These are phyloP conservation scores for Debaryomyces castellii DNA, from an alignment of 805 yeast genomes.

Conservation along the genomic window DNA sequence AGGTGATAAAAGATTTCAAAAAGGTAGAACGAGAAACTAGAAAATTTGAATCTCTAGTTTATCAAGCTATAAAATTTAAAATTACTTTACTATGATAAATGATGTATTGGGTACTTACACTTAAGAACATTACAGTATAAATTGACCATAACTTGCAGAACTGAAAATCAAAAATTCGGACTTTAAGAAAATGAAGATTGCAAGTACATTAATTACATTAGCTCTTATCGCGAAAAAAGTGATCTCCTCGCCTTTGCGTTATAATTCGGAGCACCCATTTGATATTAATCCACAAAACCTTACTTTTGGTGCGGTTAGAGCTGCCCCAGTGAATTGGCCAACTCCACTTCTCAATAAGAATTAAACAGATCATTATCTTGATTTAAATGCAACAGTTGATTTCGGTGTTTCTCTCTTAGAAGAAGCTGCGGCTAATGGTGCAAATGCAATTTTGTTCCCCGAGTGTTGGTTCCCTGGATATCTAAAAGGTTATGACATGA, in stretches of 20 bases:
- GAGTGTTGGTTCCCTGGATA: not conserved
- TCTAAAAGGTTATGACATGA: not conserved
- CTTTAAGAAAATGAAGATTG: not conserved
- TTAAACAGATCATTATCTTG: not conserved
- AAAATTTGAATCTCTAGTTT: too few species aligned
- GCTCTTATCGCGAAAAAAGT: not conserved
- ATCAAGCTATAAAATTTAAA: too few species aligned
- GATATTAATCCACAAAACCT: not conserved
- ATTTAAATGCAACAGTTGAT: slow-evolving; percentile 1
- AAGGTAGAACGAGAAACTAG: too few species aligned
- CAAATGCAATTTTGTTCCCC: slow-evolving; percentile 1
- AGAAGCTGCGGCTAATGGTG: slow-evolving; percentile 1
- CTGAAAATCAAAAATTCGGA: too few species aligned
- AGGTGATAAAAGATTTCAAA: too few species aligned
- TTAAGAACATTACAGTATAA: too few species aligned
- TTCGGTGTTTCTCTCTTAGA: not conserved
- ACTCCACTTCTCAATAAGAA: too few species aligned
- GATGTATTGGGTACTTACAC: too few species aligned
- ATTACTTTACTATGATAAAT: too few species aligned
- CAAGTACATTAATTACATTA: not conserved
- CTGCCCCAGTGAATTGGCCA: not conserved
- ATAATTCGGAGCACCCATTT: not conserved
- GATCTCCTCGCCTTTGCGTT: not conserved
- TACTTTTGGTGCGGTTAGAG: not conserved
- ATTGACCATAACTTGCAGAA: too few species aligned